phyloP scores from a whole-genome alignment of 768 basidiomycete species.

The Infundibulicybe gibba region DNA sequence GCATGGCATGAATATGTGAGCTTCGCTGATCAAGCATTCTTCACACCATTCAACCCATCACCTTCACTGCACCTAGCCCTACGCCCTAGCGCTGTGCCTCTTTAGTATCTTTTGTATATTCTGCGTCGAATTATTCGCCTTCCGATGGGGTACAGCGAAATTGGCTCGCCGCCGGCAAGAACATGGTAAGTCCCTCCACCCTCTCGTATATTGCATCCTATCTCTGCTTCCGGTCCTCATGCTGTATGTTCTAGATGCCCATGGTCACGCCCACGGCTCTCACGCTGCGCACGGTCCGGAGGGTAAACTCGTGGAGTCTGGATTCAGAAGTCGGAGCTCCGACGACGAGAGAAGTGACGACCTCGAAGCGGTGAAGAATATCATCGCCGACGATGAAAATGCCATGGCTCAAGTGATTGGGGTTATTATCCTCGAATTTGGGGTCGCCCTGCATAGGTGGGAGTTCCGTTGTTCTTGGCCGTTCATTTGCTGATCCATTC shows the following conservation, averaged over 20 bases:
- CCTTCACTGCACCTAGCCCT: constrained; percentile 50
- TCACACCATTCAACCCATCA: background rate
- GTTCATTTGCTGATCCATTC: no score
- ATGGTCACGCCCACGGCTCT: constrained; percentile 58
- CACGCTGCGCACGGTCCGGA: constrained; percentile 76
- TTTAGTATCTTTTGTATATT: constrained; percentile 82
- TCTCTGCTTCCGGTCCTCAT: constrained; percentile 1
- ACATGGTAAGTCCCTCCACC: constrained; percentile 44
- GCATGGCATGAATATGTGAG: constrained; percentile 77
- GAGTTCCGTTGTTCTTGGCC: background rate
- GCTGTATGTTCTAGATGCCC: constrained; percentile 42
- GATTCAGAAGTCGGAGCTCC: constrained; percentile 2
- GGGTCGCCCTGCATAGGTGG: constrained; percentile 82
- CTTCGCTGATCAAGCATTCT: constrained; percentile 6
- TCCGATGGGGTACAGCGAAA: constrained; percentile 79
- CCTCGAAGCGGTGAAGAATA: constrained; percentile 6
- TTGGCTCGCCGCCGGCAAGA: constrained; percentile 61
- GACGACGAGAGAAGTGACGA: constrained; percentile 27
- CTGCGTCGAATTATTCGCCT: constrained; percentile 80
- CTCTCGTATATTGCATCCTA: constrained; percentile 1
- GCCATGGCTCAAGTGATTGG: constrained; percentile 75
- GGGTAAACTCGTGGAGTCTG: constrained; percentile 13
- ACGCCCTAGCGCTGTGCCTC: constrained; percentile 78
- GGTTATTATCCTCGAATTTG: constrained; percentile 91
- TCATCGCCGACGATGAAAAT: constrained; percentile 29